Base-by-base conservation (phyloP, 805 yeast species). In the Candida pseudofarinosa region DNA sequence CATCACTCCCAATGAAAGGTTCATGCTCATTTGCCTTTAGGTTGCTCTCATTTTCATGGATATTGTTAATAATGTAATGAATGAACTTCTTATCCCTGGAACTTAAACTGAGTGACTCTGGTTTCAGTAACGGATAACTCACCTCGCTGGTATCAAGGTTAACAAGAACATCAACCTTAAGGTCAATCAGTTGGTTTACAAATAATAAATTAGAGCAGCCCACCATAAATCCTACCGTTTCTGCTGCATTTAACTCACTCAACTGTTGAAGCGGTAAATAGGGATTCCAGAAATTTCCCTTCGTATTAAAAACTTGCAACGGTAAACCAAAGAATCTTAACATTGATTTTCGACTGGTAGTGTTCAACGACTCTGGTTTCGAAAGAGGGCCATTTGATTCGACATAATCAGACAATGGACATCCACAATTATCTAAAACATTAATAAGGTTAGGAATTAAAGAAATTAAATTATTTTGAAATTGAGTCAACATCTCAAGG, bases 211-310 rank as follows among this genome's bases (percentile, higher is more conserved):
- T 93, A 3, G 97, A 89, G 34, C 95, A 83, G 0, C 99, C 99
- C 38, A 88, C 76, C 56, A 87, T 66, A 51, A 80, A 93, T 57
- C 81, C 80, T 30, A 74, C 67, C 0, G 90, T 76, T 39, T 73
- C 76, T 1, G 69, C 66, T 16, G 76, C 73, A 26, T 69, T 71
- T 40, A 93, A 69, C 51, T 85, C 89, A 40, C 85, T 85, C 43
- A 91, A 67, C 57, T 91, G 98, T 60, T 91, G 99, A 42, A 93
- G 67, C 0, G 98, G 95, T n/a, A 90, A 74, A 63, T 91, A 93
- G 1, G 99, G 98, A 52, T 85, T 83, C 73, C 95, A 90, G 46
- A 91, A 74, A 1, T 95, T 89, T 35, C 95, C 95, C 51, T 79
- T 77, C 5, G 75, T 70, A 39, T 88, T 88, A 63, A 93, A 93